phyloP scores from a whole-genome alignment of 768 basidiomycete species.

The Suillus sp. region DNA sequence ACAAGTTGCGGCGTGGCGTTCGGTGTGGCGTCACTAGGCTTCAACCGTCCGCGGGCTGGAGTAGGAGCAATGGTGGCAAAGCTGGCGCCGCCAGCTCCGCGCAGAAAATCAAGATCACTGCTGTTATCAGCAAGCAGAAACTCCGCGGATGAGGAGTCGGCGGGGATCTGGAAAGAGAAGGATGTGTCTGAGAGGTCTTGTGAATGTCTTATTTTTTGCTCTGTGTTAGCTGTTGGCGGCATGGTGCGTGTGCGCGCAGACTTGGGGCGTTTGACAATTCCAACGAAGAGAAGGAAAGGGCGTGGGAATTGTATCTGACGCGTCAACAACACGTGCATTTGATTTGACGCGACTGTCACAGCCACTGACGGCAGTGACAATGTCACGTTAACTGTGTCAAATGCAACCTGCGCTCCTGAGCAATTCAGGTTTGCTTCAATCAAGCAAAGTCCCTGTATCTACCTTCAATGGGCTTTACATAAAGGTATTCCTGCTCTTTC shows the following conservation, averaged over 20 bases:
- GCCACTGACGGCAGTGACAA: background rate
- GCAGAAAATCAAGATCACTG: constrained; percentile 44
- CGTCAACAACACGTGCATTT: constrained; percentile 32
- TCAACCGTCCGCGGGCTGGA: constrained; percentile 36
- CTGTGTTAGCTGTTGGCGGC: constrained; percentile 31
- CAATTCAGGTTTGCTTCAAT: constrained; percentile 10
- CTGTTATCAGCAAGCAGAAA: constrained; percentile 44
- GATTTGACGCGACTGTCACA: constrained; percentile 13
- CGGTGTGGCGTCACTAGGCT: constrained; percentile 46
- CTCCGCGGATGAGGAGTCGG: constrained; percentile 33
- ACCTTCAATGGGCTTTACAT: background rate
- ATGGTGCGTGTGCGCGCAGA: constrained; percentile 24
- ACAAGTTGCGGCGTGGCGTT: constrained; percentile 25
- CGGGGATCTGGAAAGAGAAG: constrained; percentile 53
- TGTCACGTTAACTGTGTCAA: constrained; percentile 2
- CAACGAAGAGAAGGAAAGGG: background rate
- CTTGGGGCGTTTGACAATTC: background rate
- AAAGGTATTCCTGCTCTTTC: background rate
- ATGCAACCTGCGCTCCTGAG: constrained; percentile 4
- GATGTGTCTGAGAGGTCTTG: constrained; percentile 52
- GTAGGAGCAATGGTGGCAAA: constrained; percentile 35
- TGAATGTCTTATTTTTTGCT: constrained; percentile 54
- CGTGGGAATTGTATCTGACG: constrained; percentile 31
- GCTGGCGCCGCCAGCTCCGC: constrained; percentile 40
- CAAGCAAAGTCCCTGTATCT: constrained; percentile 2